These are phyloP conservation scores for Colletotrichum shisoi DNA, from an alignment of 2,329 filamentous ascomycete genomes.

Conservation along the genomic window DNA sequence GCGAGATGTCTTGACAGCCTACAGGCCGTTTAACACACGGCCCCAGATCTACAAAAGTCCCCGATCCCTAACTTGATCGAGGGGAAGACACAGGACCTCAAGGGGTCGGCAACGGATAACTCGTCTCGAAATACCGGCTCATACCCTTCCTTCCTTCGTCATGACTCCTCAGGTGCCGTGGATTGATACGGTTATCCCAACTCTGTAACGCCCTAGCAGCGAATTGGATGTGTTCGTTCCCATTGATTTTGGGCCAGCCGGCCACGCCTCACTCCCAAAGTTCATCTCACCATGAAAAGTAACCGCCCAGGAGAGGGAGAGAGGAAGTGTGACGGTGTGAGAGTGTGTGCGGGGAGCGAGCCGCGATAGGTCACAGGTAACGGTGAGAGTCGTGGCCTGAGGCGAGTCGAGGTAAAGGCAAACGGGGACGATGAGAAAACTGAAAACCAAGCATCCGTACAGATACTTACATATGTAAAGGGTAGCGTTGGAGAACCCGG, in stretches of 20 bases:
- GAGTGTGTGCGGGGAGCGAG: neutral
- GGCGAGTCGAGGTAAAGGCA: neutral
- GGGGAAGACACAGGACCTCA: neutral
- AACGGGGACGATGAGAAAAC: neutral
- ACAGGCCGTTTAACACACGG: constrained; percentile 30
- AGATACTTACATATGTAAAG: too few relatives aligned
- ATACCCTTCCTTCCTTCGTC: constrained; percentile 8
- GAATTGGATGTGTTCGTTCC: constrained; percentile 36
- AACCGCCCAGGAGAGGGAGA: constrained; percentile 17
- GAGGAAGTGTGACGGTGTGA: neutral
- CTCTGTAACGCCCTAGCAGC: constrained; percentile 35
- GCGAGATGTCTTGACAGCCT: constrained; percentile 27
- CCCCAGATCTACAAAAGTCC: constrained; percentile 21
- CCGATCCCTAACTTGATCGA: neutral
- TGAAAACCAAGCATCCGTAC: neutral
- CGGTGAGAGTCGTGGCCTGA: neutral
- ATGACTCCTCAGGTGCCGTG: constrained; percentile 19
- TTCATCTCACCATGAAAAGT: constrained; percentile 34
- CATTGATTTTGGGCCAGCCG: constrained; percentile 29
- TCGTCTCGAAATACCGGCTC: neutral
- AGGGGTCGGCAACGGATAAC: neutral
- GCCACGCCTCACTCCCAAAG: constrained; percentile 29
- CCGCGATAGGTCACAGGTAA: neutral
- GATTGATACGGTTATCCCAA: constrained; percentile 32
- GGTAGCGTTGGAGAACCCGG: constrained; percentile 7